phyloP scores from a whole-genome alignment of 805 yeast species.

The Kuraishia hungarica region DNA sequence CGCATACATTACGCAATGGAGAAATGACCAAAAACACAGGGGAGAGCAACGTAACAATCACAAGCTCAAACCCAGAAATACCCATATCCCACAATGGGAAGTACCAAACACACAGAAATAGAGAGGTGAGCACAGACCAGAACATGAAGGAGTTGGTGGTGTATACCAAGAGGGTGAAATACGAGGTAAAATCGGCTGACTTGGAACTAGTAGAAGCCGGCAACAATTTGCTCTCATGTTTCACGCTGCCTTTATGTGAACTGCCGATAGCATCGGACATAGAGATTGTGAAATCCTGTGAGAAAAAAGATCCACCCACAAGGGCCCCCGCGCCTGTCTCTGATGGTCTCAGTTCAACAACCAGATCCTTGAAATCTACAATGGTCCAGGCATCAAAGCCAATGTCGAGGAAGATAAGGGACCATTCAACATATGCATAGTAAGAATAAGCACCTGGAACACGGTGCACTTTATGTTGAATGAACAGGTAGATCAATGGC shows the following conservation, averaged over 20 bases:
- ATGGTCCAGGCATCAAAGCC: constrained; percentile 78
- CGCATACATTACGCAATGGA: constrained; percentile 26
- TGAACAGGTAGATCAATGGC: constrained; percentile 82
- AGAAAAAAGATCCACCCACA: constrained; percentile 1
- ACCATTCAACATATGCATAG: constrained; percentile 95
- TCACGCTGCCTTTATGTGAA: background rate
- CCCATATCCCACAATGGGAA: constrained; percentile 99
- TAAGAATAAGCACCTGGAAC: constrained; percentile 92
- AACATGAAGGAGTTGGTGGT: constrained; percentile 63
- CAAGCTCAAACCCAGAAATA: constrained; percentile 86
- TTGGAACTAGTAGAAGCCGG: background rate
- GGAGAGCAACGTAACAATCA: constrained; percentile 45
- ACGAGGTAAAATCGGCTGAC: constrained; percentile 8
- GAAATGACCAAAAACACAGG: constrained; percentile 43
- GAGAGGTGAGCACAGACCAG: constrained; percentile 78
- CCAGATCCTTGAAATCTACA: constrained; percentile 58
- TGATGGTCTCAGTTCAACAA: constrained; percentile 30
- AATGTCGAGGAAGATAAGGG: constrained; percentile 73
- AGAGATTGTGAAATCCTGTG: background rate
- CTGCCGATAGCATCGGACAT: background rate
- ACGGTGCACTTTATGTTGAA: constrained; percentile 85
- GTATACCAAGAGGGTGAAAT: constrained; percentile 31
- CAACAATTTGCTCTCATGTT: background rate
- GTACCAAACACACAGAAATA: constrained; percentile 88
- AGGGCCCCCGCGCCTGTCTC: background rate